These are phyloP conservation scores for Leishmania lainsoni DNA, from an alignment of 208 protist genomes.

Conservation along the genomic window DNA sequence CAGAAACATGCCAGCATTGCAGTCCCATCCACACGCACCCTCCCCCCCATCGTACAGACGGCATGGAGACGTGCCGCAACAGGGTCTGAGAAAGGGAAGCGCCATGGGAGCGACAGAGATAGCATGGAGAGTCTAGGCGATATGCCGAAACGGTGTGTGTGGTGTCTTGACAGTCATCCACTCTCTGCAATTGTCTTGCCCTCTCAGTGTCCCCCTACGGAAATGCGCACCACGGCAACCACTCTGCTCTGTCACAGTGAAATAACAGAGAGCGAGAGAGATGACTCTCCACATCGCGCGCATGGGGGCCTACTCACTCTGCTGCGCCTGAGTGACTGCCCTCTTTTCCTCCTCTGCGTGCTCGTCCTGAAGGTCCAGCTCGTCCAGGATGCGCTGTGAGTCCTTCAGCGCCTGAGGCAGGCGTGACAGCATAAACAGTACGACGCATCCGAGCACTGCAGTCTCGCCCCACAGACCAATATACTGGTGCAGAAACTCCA, in stretches of 20 bases:
- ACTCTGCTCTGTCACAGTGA: too few species aligned
- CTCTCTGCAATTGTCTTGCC: background rate
- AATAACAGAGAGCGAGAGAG: background rate
- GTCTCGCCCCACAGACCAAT: slow-evolving; percentile 84
- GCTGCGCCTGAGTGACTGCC: slow-evolving; percentile 3
- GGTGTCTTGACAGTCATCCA: background rate
- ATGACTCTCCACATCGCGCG: background rate
- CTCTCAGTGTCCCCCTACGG: background rate
- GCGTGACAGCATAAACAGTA: slow-evolving; percentile 62
- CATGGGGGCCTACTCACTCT: background rate
- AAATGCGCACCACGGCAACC: background rate
- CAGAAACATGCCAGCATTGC: background rate
- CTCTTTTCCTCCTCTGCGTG: slow-evolving; percentile 25
- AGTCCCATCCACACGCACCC: background rate
- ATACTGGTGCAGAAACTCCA: slow-evolving; percentile 73
- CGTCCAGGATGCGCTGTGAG: slow-evolving; percentile 60
- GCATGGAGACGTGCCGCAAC: background rate
- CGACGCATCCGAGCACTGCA: slow-evolving; percentile 51
- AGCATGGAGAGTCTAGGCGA: background rate
- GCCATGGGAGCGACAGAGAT: background rate
- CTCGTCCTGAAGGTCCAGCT: slow-evolving; percentile 63
- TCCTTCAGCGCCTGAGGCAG: slow-evolving; percentile 66
- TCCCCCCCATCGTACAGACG: background rate
- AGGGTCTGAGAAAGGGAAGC: background rate
- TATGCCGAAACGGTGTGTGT: background rate